Conservation (phyloP, 371 early-diverging fungal genomes). For the Rhizopus stolonifer region DNA sequence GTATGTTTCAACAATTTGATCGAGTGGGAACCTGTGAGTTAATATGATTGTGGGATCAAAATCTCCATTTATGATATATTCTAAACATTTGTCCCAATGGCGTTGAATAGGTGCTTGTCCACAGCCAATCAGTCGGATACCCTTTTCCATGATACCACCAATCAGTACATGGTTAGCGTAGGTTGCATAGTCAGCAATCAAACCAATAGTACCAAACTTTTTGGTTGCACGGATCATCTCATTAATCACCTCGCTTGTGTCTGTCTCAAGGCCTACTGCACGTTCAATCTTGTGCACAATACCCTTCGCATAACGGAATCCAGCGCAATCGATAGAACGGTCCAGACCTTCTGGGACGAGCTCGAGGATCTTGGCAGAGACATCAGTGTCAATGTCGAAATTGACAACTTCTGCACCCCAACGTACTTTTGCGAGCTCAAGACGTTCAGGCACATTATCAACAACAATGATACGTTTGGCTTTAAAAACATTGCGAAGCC, state of each 20-base stretch:
- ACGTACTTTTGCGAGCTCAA: conserved; percentile 39
- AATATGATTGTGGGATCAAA: conserved; percentile 59
- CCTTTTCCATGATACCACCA: conserved; percentile 66
- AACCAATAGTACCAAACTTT: conserved; percentile 50
- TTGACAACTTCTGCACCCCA: conserved; percentile 53
- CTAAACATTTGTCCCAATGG: conserved; percentile 50
- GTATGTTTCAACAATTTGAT: conserved; percentile 50
- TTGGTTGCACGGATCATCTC: conserved; percentile 47
- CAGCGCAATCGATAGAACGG: conserved; percentile 53
- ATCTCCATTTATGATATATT: conserved; percentile 33
- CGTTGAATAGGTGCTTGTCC: conserved; percentile 60
- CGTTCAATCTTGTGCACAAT: conserved; percentile 21
- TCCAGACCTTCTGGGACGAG: conserved; percentile 52
- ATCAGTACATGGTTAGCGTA: conserved; percentile 52
- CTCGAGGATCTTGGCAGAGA: conserved; percentile 36
- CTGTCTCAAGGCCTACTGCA: conserved; percentile 57
- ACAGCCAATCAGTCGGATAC: conserved; percentile 50
- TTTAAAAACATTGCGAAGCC: conserved; percentile 46
- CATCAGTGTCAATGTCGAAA: conserved; percentile 41
- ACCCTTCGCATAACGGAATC: conserved; percentile 15
- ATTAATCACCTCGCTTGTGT: conserved; percentile 56
- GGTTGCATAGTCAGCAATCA: conserved; percentile 48
- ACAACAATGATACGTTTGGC: conserved; percentile 56
- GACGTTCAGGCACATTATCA: conserved; percentile 53
- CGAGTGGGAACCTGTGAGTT: conserved; percentile 55